phyloP scores from a whole-genome alignment of 2,329 filamentous ascomycete genomes.

The Talaromyces funiculosus region DNA sequence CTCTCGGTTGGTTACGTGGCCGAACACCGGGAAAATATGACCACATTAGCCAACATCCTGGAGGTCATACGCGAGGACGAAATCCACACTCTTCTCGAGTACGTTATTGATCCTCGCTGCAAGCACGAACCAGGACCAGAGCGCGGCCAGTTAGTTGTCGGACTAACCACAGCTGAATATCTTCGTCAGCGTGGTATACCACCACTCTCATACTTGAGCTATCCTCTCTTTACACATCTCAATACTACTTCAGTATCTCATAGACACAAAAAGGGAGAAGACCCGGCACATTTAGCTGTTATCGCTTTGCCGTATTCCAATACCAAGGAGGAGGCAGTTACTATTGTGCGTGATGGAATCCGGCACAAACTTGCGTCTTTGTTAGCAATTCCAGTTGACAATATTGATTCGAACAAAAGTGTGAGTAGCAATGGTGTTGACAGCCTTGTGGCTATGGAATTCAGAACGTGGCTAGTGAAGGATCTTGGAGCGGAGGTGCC shows the following conservation, averaged over 20 bases:
- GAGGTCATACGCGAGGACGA: slow-evolving; percentile 17
- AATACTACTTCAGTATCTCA: slow-evolving; percentile 10
- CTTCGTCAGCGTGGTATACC: slow-evolving; percentile 16
- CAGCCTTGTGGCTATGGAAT: slow-evolving; percentile 28
- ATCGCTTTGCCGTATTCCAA: slow-evolving; percentile 15
- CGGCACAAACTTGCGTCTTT: slow-evolving; percentile 17
- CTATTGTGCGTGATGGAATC: slow-evolving; percentile 17
- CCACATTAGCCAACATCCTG: slow-evolving; percentile 9
- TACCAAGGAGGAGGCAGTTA: slow-evolving; percentile 17
- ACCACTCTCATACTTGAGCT: slow-evolving; percentile 21
- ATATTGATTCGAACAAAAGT: slow-evolving; percentile 20
- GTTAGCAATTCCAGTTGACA: slow-evolving; percentile 22
- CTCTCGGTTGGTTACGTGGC: slow-evolving; percentile 30
- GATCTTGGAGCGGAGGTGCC: slow-evolving; percentile 22
- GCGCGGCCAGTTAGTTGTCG: slow-evolving; percentile 17
- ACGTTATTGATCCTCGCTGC: slow-evolving; percentile 17
- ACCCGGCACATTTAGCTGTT: slow-evolving; percentile 11
- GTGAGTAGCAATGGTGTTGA: slow-evolving; percentile 24
- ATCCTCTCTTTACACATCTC: slow-evolving; percentile 23
- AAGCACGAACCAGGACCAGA: slow-evolving; percentile 11
- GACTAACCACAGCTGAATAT: slow-evolving; percentile 17
- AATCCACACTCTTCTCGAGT: slow-evolving; percentile 17
- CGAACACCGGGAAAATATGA: slow-evolving; percentile 20
- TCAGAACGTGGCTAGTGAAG: slow-evolving; percentile 26
- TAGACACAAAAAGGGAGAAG: slow-evolving; percentile 11